Base-by-base conservation (phyloP, 2,329 filamentous ascomycete species). In the Macroventuria anomochaeta region DNA sequence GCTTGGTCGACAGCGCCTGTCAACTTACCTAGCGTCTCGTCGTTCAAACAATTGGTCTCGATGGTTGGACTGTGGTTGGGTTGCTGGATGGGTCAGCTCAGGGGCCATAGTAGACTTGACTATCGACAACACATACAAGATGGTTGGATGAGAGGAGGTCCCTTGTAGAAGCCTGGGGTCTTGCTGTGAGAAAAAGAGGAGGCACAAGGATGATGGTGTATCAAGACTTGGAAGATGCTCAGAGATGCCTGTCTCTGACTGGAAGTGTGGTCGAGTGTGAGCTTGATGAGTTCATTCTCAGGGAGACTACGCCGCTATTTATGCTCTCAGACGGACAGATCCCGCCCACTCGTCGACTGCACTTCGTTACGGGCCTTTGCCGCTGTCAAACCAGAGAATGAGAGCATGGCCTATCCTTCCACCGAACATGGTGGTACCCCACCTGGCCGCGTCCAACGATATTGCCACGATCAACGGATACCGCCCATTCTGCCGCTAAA, bases 401-500 rank as follows among this genome's bases (percentile, higher is more conserved):
- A 68, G 71, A 65, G 65, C 62, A 72, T 74, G 67, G 56, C 64
- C 71, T 64, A 63, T 73, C 68, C 71, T 64, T 71, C 66, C 59
- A 55, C 72, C 70, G 64, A 28, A 73, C 68, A 68, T 73, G 73
- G 73, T 76, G 65, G 63, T 64, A 75, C 75, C 72, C 74, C 75
- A 75, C 75, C 66, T 57, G 48, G 52, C 59, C 53, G 58, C 63
- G 65, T 72, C 77, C 77, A 79, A 80, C 78, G 63, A 75, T 69
- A 71, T 72, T 58, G 72, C 73, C 67, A 74, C 76, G 73, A 77
- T 78, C 71, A 64, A 69, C 72, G 72, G 72, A 72, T 71, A 68
- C 70, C 72, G 69, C 61, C 73, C 72, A 62, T 72, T 73, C 66
- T 72, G 71, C 72, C 76, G 74, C 76, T 77, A 78, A 68, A 72